These are phyloP conservation scores for Pseudonitzschia pungens DNA, from an alignment of 108 stramenopile genomes.

Conservation along the genomic window DNA sequence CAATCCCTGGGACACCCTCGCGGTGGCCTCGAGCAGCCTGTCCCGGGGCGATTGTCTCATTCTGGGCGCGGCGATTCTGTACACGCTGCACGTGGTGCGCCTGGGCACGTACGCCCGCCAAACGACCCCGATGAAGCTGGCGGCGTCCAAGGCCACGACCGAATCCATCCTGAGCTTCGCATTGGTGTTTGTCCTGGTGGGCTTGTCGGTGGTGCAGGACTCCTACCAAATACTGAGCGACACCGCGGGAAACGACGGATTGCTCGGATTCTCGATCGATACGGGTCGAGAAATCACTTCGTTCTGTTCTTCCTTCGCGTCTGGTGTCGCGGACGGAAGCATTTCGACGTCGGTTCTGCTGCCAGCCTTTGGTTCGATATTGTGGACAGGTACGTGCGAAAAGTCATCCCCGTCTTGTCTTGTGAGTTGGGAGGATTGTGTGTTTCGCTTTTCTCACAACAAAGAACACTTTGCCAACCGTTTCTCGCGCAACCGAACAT, in stretches of 20 bases:
- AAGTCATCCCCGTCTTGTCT: background rate
- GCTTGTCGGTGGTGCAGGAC: slow-evolving; percentile 7
- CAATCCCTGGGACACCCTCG: slow-evolving; percentile 1
- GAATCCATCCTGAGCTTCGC: slow-evolving; percentile 60
- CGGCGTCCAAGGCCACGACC: slow-evolving; percentile 69
- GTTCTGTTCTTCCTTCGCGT: slow-evolving; percentile 41
- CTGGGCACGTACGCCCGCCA: slow-evolving; percentile 64
- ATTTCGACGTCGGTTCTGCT: slow-evolving; percentile 27
- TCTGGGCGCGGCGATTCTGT: slow-evolving; percentile 69
- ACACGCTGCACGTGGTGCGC: slow-evolving; percentile 81
- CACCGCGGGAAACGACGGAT: background rate
- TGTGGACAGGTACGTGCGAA: slow-evolving; percentile 65
- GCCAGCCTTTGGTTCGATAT: slow-evolving; percentile 55
- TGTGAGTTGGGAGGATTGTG: background rate
- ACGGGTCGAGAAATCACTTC: slow-evolving; percentile 50
- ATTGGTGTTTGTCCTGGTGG: slow-evolving; percentile 34
- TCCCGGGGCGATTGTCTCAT: slow-evolving; percentile 71
- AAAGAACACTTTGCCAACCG: background rate
- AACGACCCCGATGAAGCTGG: slow-evolving; percentile 67
- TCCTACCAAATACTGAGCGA: background rate
- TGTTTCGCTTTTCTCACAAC: background rate
- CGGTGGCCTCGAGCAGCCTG: slow-evolving; percentile 19
- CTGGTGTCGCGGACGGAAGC: slow-evolving; percentile 36
- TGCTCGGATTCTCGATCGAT: slow-evolving; percentile 28
- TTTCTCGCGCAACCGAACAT: background rate